Evolutionary conservation across 2,329 filamentous ascomycete genomes (phyloP).

Genomic region (Venturia aucupariae): DNA sequence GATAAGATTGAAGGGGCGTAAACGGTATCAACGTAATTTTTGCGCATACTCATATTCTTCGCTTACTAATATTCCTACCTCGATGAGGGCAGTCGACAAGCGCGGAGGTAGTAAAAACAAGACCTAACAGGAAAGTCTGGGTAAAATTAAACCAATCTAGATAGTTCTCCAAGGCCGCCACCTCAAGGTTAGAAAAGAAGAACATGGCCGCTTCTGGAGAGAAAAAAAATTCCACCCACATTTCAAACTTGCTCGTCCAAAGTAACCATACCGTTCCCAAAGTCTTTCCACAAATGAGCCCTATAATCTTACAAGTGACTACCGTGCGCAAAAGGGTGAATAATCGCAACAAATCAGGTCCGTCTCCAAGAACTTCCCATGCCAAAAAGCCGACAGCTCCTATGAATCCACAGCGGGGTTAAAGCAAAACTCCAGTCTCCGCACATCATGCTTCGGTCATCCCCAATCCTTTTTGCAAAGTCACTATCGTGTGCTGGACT

Average conservation of each 20-base stretch:
- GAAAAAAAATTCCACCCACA: not conserved
- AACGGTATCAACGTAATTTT: too few species aligned
- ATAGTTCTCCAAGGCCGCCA: not conserved
- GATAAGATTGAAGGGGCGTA: too few species aligned
- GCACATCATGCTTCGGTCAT: not conserved
- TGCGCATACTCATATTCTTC: too few species aligned
- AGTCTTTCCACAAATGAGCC: not conserved
- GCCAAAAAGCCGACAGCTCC: not conserved
- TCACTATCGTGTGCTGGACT: slow-evolving; percentile 25
- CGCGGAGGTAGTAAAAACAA: not conserved
- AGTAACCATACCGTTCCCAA: not conserved
- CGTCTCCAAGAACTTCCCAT: not conserved
- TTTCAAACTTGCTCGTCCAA: not conserved
- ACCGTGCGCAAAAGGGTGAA: slow-evolving; percentile 6
- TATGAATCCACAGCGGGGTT: not conserved
- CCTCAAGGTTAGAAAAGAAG: not conserved
- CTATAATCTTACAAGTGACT: not conserved
- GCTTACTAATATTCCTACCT: too few species aligned
- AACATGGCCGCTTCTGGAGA: not conserved
- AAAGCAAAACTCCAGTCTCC: not conserved
- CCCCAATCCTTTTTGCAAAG: slow-evolving; percentile 12
- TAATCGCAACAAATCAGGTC: not conserved
- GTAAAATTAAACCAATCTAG: not conserved
- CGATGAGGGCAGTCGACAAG: too few species aligned
- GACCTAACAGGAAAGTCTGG: not conserved